Evolutionary conservation across 108 stramenopile genomes (phyloP), one percentile per base, ranked within the genome.

Genomic region (Hondaea fermentalgiana): DNA sequence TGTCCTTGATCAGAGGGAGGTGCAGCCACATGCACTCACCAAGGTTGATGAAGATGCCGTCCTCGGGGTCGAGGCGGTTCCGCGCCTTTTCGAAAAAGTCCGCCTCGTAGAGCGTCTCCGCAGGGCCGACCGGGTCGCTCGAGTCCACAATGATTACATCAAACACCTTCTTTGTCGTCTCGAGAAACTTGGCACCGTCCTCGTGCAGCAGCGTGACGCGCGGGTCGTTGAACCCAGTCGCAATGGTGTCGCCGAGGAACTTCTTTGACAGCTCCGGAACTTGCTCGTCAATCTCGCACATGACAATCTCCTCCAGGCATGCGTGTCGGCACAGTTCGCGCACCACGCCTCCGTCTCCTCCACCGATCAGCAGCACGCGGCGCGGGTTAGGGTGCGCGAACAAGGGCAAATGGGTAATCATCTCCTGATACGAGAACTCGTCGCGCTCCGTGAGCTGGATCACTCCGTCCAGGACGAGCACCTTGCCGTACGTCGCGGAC

Each of bases 11-110:
- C 28, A 99, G 88, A 88, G 96, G 91, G 57, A 98, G 88, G 91
- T 99, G 97, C 28, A 99, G 91, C 98, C 98, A 99, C 60, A 96
- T 92, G 93, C 98, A 98, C 89, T 99, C 99, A 72, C 98, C 97
- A 88, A 98, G 98, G n/a, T 97, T 97, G 87, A 97, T 97, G 87
- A 98, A 93, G 89, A 98, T 96, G 53, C 98, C 98, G 5, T 96
- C 96, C 28, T 83, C 19, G 23, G 96, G 95, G 43, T 95, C 91
- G 69, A 99, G 94, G 76, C 95, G 95, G 43, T 72, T 91, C 89
- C 96, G 91, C 96, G 98, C 97, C 90, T 95, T 93, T 58, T 95
- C 93, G 92, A 95, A 97, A 92, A 99, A 98, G 14, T 95, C 95
- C 55, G 97, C 96, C 91, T 98, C 95, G 91, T 98, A 99, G 47